Base-by-base conservation (phyloP, 164 flowering plant species). In the Taxillus chinensis region DNA sequence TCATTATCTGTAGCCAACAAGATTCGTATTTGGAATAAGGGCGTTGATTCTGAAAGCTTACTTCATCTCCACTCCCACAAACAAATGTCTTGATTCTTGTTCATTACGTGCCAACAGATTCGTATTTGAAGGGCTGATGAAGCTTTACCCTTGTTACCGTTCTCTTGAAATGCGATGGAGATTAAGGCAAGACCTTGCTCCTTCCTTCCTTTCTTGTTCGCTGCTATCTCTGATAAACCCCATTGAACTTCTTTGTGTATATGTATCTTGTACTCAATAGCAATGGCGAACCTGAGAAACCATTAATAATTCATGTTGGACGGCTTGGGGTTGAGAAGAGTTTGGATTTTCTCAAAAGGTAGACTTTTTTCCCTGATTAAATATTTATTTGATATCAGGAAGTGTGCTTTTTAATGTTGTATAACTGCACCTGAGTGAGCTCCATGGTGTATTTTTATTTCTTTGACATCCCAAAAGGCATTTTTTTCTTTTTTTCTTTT, bases 291-390 rank as follows among this genome's bases (percentile, higher is more conserved):
- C 96, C 97, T 43, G 95, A 95, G 27, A 87, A 74, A 63, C 99
- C 97, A 41, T 69, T 95, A 64, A 72, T 95, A 65, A 79, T 91
- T 59, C 99, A 95, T 72, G 97, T 91, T 67, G 99, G 99, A 51
- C 77, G 99, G 39, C 74, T 95, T 63, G 99, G 99, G 61, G 91
- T 86, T 60, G 99, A 95, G 75, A 95, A 95, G 83, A 95, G 96
- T 69, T 82, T 95, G 84, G 97, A 95, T 75, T 84, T 90, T 65
- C 85, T 83, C 65, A 90, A 89, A 71, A 70, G 86, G 99, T 93
- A 83, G 51, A 62, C 2, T 43, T 6, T 5, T 43, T 43, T 43
- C 7, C 10, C 46, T 43, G 27, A 27, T 27, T 27, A 27, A 27
- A 27, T 27, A 27, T 27, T 27, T 27, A 27, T 27, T 27, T 27